Evolutionary conservation across 1,139 yeast genomes (phyloP), one percentile per base, ranked within the genome.

Genomic region (Magnusiomyces ingens): DNA sequence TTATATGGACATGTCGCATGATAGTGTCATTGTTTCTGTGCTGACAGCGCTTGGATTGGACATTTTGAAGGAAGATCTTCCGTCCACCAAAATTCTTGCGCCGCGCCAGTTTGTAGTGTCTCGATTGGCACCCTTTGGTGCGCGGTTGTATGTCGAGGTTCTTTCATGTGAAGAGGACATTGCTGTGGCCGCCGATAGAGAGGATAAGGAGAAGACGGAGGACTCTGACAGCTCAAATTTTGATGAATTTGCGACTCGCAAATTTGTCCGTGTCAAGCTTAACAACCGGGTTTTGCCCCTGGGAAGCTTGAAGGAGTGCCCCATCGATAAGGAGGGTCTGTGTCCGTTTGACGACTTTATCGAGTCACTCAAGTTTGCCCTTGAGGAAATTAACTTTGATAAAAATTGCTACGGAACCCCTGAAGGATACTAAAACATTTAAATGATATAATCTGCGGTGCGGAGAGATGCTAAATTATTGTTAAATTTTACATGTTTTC

Each of bases 1-100:
- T 53, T 74, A 74, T 58, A 60, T 73, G 49, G 77, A 74, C 58
- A 71, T 74, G 69, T 68, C 75, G 6, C 77, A 74, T 57, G 77
- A 74, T 58, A 64, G 72, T 32, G 67, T 69, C 41, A 67, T 74
- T 45, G 63, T 68, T 40, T 61, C 73, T 8, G 73, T 74, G 10
- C 59, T 74, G 49, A 63, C 75, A 1, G 75, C 76, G 1, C 53
- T 73, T 49, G 71, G 71, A n/a, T 63, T 73, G 47, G 68, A 69
- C 50, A 64, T 71, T 57, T 63, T 74, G 38, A 62, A 65, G 50
- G 63, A 63, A 18, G 65, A 69, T 2, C 67, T 74, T 15, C 68
- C 75, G 11, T 56, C 68, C n/a, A 60, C 58, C 50, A 64, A 64
- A 50, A 62, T 72, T 55, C 66, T 68, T 45, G 73, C 64, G n/a